Evolutionary conservation across 352 stramenopile genomes (phyloP), one percentile per base, ranked within the genome.

Genomic region (Phytophthora cajani): DNA sequence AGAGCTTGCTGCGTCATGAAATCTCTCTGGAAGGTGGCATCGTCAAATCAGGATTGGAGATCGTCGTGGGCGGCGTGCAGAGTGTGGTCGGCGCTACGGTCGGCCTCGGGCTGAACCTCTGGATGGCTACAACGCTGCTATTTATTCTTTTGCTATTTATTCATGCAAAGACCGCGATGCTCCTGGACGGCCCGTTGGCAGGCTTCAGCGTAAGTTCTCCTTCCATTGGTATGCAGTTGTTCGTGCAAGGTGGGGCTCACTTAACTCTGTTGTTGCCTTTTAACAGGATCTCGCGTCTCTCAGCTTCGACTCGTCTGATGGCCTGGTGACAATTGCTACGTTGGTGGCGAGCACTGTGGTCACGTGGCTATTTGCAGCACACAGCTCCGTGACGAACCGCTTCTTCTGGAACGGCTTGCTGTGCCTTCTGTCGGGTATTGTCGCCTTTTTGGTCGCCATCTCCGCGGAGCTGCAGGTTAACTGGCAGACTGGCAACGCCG

Each of bases 101-200:
- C 36, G 81, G 81, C n/a, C 62, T 94, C 23, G 78, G 66, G 32
- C 69, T 92, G 38, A 80, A 80, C 51, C 58, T 73, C 17, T 79
- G 82, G 68, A 85, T 90, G 74, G 75, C 68, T 12, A 56, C 66
- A 36, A 72, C 79, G 50, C 58, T 92, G 65, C 74, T 94, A 72
- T 91, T 91, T 78, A 82, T 88, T 66, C 62, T 90, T 46, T 65
- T 92, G 73, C 77, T 91, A 78, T 90, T 90, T 84, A 81, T 89
- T 71, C 86, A 94, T 69, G 84, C 83, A 36, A 79, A 90, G 71
- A 76, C 86, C 32, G 75, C 71, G 9, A 72, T 91, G 67, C 71
- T 94, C 42, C 47, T 77, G 19, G 63, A 80, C 47, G 77, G 84
- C 0, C 86, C 86, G 3, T 50, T 85, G 23, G 62, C 61, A 67